phyloP scores from a whole-genome alignment of 768 basidiomycete genomes.

The Russula abietina region DNA sequence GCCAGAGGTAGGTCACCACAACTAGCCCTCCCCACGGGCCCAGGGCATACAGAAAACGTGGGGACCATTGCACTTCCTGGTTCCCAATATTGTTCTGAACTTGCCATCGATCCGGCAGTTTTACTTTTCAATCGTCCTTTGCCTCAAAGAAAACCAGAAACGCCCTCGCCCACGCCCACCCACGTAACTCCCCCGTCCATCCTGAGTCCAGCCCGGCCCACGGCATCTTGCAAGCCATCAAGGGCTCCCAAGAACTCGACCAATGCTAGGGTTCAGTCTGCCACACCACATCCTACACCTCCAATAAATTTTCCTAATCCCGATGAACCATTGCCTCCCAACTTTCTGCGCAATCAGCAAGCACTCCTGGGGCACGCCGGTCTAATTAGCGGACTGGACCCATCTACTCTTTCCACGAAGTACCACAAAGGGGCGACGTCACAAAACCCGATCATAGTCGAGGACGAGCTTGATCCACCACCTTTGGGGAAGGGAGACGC shows the following conservation, averaged over 20 bases:
- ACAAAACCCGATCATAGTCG: slow-evolving; percentile 64
- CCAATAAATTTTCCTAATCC: slow-evolving; percentile 60
- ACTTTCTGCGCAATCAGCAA: slow-evolving; percentile 69
- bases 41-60: slow-evolving; percentile 71
- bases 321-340: slow-evolving; percentile 51
- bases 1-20: slow-evolving; percentile 48
- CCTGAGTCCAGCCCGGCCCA: slow-evolving; percentile 24
- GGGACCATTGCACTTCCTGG: slow-evolving; percentile 98
- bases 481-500: slow-evolving; percentile 26
- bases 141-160: slow-evolving; percentile 31
- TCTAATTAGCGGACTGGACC: slow-evolving; percentile 58
- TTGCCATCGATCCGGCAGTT: slow-evolving; percentile 74
- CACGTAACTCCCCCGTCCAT: slow-evolving; percentile 11
- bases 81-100: slow-evolving; percentile 86
- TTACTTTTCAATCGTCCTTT: slow-evolving; percentile 42
- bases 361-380: slow-evolving; percentile 70
- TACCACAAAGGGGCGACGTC: slow-evolving; percentile 47
- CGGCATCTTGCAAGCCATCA: slow-evolving; percentile 2
- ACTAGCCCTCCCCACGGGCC: slow-evolving; percentile 51
- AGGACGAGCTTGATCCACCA: slow-evolving; percentile 45
- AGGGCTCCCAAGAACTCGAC: slow-evolving; percentile 27
- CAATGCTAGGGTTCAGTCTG: slow-evolving; percentile 35
- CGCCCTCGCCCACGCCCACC: slow-evolving; percentile 25
- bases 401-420: slow-evolving; percentile 42
- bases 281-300: slow-evolving; percentile 44